A percentile compares a stretch with the other conserved stretches of the same genome.
Evolutionary conservation across 768 basidiomycete species (phyloP).

Genomic region (Vararia minispora): DNA sequence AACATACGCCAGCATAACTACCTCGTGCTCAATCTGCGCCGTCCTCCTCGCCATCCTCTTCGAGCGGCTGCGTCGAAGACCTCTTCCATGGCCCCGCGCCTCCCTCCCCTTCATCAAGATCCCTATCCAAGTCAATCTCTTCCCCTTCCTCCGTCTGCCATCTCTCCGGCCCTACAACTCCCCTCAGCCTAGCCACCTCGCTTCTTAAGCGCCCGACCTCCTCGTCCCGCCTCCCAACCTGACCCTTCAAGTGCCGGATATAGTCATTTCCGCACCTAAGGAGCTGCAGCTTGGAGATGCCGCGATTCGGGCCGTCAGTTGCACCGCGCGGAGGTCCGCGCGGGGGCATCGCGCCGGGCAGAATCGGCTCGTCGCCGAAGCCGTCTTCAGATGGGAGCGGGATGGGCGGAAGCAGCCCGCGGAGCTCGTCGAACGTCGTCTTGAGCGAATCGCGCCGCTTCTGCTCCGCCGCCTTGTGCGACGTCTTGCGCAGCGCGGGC

Average conservation of each 20-base stretch:
- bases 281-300: constrained; percentile 88
- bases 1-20: too few species aligned
- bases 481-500: constrained; percentile 53
- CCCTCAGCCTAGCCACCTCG: constrained; percentile 54
- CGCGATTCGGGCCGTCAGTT: constrained; percentile 88
- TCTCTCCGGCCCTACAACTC: constrained; percentile 21
- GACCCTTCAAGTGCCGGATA: constrained; percentile 63
- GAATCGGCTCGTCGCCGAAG: constrained; percentile 57
- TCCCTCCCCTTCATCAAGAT: constrained; percentile 52
- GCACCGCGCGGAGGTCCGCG: constrained; percentile 79
- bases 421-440: constrained; percentile 82
- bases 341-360: constrained; percentile 85
- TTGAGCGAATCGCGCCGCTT: constrained; percentile 95
- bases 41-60: constrained; percentile 11
- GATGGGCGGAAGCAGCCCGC: constrained; percentile 77
- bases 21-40: too few species aligned
- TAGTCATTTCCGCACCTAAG: constrained; percentile 87
- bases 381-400: constrained; percentile 70
- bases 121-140: constrained; percentile 40
- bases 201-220: constrained; percentile 59
- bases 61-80: constrained; percentile 12
- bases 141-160: constrained; percentile 24
- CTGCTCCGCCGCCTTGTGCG: constrained; percentile 95
- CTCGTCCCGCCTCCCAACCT: constrained; percentile 69
- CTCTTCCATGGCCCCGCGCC: constrained; percentile 15